These are phyloP conservation scores for Phascolomyces articulosus DNA, from an alignment of 371 early-diverging fungal genomes.

Conservation along the genomic window DNA sequence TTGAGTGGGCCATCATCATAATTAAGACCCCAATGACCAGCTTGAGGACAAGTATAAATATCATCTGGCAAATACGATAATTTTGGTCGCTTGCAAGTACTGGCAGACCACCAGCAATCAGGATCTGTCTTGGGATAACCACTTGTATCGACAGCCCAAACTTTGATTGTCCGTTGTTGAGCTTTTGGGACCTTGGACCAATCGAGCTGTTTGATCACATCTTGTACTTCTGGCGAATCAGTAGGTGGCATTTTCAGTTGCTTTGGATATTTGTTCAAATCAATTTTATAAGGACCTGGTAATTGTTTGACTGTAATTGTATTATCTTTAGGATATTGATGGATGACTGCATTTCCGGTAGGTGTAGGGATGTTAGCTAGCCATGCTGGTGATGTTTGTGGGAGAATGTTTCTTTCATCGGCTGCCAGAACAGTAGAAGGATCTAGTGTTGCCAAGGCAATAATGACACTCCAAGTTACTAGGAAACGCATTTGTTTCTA, in stretches of 20 bases:
- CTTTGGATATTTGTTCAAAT: constrained; percentile 30
- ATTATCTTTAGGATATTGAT: constrained; percentile 25
- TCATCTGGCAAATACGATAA: constrained; percentile 28
- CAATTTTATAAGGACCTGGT: constrained; percentile 13
- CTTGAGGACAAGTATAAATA: constrained; percentile 27
- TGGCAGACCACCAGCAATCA: constrained; percentile 39
- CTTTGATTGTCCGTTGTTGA: constrained; percentile 23
- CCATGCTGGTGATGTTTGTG: constrained; percentile 35
- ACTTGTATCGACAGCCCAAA: constrained; percentile 26
- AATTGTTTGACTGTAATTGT: constrained; percentile 23
- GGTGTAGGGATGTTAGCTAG: constrained; percentile 32
- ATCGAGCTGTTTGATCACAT: constrained; percentile 45
- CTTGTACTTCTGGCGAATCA: constrained; percentile 51
- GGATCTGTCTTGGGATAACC: constrained; percentile 20
- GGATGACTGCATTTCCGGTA: constrained; percentile 12
- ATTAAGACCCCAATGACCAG: constrained; percentile 34
- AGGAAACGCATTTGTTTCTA: constrained; percentile 2
- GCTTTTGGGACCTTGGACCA: constrained; percentile 50
- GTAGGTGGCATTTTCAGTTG: constrained; percentile 30
- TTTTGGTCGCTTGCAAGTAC: constrained; percentile 28
- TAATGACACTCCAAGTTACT: constrained; percentile 2
- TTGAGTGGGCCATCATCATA: constrained; percentile 37
- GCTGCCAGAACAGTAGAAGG: not conserved
- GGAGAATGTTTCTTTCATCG: constrained; percentile 1
- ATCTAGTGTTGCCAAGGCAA: not conserved